Evolutionary conservation across 371 early-diverging fungal species (phyloP), one percentile per base, ranked within the genome.

Genomic region (Catenaria anguillulae): DNA sequence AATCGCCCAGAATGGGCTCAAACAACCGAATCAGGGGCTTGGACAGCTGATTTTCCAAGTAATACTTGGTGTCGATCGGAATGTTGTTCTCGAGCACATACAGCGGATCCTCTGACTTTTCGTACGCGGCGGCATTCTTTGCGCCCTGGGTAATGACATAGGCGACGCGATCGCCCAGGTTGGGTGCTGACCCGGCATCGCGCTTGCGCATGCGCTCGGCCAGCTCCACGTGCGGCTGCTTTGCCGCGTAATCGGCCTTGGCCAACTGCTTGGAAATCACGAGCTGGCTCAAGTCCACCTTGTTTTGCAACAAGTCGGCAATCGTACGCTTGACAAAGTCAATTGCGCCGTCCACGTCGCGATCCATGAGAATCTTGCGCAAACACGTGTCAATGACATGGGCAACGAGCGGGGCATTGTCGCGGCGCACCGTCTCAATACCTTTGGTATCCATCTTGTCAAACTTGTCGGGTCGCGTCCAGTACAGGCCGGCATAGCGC

Each of bases 371-470:
- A 36, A 99, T 81, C 72, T 88, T 92, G 59, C 88, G 75, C 33
- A 99, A 77, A 62, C 94, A 94, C 13, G 87, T 93, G 56, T 98
- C 91, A 50, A 99, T 90, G 0, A 98, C 92, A 60, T 79, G 85
- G 55, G 86, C 86, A 15, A 99, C 98, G 40, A 99, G 77, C 54
- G 87, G 85, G 68, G 99, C 98, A 68, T 93, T 98, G 73, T 99
- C 99, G 61, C 99, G 87, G 63, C 99, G 87, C 2, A 99, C 99
- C 34, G 99, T 98, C 86, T 99, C 99, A 67, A 99, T 95, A 58
- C 99, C 99, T 76, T 98, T 99, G 33, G 97, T 88, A 71, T 99
- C 99, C 69, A 99, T 77, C 72, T 93, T 94, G 70, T 97, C 97
- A 63, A 86, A 86, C 60, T 86, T 90, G 3, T 89, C 84, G 10